A percentile compares a stretch with the other conserved stretches of the same genome.
phyloP scores from a whole-genome alignment of 2,329 filamentous ascomycete species.

The Phialocephala subalpina region DNA sequence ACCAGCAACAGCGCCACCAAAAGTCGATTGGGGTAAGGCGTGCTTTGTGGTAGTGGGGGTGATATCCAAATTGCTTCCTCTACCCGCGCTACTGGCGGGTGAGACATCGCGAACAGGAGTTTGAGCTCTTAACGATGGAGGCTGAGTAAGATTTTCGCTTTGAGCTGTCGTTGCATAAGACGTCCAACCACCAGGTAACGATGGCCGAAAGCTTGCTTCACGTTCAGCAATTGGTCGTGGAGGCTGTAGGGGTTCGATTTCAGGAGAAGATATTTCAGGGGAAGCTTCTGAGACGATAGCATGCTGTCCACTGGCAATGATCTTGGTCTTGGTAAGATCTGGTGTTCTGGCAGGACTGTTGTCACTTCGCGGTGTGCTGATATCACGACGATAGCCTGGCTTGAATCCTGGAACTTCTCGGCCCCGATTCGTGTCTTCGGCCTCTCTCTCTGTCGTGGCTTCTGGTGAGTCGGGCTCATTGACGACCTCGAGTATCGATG shows the following conservation, averaged over 20 bases:
- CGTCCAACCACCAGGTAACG: slow-evolving; percentile 43
- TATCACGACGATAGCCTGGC: slow-evolving; percentile 62
- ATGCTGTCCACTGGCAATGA: slow-evolving; percentile 50
- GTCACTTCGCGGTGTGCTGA: slow-evolving; percentile 64
- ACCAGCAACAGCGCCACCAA: slow-evolving; percentile 34
- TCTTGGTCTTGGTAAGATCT: slow-evolving; percentile 53
- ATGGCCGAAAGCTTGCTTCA: slow-evolving; percentile 41
- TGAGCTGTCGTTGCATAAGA: slow-evolving; percentile 40
- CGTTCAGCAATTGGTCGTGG: slow-evolving; percentile 35
- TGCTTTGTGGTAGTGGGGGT: slow-evolving; percentile 39
- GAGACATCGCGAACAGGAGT: slow-evolving; percentile 20
- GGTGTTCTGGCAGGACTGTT: slow-evolving; percentile 70
- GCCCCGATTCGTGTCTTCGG: slow-evolving; percentile 17
- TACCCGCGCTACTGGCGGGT: not conserved
- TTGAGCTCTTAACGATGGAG: slow-evolving; percentile 13
- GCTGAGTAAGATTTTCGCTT: slow-evolving; percentile 24
- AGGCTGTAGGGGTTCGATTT: slow-evolving; percentile 23
- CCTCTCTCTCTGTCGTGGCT: slow-evolving; percentile 18
- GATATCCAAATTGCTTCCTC: slow-evolving; percentile 31
- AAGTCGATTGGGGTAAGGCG: slow-evolving; percentile 29
- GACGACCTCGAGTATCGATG: slow-evolving; percentile 62
- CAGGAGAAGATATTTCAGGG: slow-evolving; percentile 20
- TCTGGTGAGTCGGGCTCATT: slow-evolving; percentile 43
- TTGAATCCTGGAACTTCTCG: slow-evolving; percentile 49
- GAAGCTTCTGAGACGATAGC: slow-evolving; percentile 52